A percentile compares a stretch with the other conserved stretches of the same genome.
Conservation (phyloP, 176 grass and related monocot species). For the Areca catechu region DNA sequence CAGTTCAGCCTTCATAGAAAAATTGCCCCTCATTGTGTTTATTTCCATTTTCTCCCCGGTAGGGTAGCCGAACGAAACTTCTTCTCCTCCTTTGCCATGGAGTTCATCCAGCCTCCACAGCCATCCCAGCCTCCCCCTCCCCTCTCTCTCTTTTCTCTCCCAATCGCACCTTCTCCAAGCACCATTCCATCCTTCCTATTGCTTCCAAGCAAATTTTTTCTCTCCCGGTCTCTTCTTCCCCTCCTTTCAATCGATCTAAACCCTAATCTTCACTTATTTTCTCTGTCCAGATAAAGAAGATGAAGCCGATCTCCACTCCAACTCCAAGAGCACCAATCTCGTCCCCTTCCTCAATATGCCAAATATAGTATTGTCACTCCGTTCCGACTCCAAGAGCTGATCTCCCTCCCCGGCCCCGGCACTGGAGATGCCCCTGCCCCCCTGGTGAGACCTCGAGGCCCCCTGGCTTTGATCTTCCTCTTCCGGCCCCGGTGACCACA, state of each 20-base stretch:
- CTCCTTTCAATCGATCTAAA: background rate
- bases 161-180: slow-evolving; percentile 9
- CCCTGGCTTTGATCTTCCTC: no score
- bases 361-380: no score
- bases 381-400: no score
- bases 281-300: slow-evolving; percentile 2
- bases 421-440: no score
- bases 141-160: slow-evolving; percentile 26
- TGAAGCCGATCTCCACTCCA: slow-evolving; percentile 4
- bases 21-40: no score
- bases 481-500: no score
- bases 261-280: background rate
- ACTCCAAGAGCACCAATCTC: slow-evolving; percentile 31
- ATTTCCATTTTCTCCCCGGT: no score
- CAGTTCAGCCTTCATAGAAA: no score
- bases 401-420: no score
- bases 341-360: slow-evolving; percentile 25
- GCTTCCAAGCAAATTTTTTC: slow-evolving; percentile 49
- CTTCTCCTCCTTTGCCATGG: slow-evolving; percentile 37
- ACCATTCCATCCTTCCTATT: slow-evolving; percentile 32
- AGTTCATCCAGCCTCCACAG: slow-evolving; percentile 43
- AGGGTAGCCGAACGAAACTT: no score
- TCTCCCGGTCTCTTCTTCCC: no score
- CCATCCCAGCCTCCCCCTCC: slow-evolving; percentile 31
- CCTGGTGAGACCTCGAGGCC: no score